Percentiles rank a stretch among this genome's conserved stretches.
phyloP scores from a whole-genome alignment of 441 rosid genomes.

The Eruca vesicaria region DNA sequence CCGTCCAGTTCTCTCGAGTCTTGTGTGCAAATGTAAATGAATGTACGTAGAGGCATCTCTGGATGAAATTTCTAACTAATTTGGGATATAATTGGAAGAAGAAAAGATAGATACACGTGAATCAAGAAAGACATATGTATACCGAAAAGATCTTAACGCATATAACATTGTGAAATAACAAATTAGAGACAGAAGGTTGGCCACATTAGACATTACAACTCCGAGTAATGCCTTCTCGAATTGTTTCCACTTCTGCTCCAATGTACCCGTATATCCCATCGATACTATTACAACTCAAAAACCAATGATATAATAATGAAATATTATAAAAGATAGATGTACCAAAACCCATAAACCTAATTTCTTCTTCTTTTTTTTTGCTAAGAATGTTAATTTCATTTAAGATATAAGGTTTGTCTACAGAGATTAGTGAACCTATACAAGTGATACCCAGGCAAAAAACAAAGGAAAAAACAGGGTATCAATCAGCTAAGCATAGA shows the following conservation, averaged over 20 bases:
- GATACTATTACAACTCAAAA: constrained; percentile 26
- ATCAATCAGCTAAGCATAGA: no score
- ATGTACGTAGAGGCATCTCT: no score
- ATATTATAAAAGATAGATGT: background rate
- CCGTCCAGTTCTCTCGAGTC: background rate
- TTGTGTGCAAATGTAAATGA: no score
- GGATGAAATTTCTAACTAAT: no score
- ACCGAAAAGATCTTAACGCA: background rate
- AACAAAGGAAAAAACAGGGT: no score
- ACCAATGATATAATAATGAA: background rate
- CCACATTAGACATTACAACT: constrained; percentile 35
- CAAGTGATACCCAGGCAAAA: no score
- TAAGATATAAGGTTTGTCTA: no score
- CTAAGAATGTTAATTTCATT: no score
- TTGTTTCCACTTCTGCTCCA: constrained; percentile 86
- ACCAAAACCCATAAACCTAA: background rate
- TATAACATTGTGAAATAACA: background rate
- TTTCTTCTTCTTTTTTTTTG: no score
- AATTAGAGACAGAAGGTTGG: background rate
- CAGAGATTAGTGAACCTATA: no score
- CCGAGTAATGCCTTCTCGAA: constrained; percentile 69
- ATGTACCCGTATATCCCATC: constrained; percentile 71
- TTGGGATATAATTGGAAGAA: no score
- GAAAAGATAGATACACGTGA: background rate
- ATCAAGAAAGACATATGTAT: background rate